Percentiles rank a stretch among this genome's conserved stretches.
Evolutionary conservation across 768 basidiomycete genomes (phyloP).

Genomic region (Suillus cothurnatus): DNA sequence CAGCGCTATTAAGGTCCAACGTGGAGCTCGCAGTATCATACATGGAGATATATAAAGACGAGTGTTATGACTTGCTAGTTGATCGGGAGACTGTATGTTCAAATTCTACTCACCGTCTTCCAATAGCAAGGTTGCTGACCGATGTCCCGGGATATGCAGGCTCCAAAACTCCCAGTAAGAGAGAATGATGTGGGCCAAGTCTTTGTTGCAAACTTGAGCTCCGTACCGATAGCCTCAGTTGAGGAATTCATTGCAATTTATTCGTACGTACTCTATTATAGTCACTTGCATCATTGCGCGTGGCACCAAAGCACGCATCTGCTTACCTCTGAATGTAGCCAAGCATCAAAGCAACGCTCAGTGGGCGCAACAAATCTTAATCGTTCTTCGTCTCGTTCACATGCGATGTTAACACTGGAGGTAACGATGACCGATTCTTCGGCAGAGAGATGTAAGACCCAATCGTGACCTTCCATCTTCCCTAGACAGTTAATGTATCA

Average conservation of each 20-base stretch:
- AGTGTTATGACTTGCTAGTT: constrained; percentile 85
- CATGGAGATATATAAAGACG: constrained; percentile 92
- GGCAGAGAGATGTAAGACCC: constrained; percentile 53
- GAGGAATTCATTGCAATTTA: constrained; percentile 53
- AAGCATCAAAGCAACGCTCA: constrained; percentile 75
- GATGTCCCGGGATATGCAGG: constrained; percentile 31
- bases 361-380: constrained; percentile 88
- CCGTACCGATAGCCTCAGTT: constrained; percentile 38
- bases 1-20: constrained; percentile 39
- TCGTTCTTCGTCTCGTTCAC: constrained; percentile 82
- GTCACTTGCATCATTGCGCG: neutral
- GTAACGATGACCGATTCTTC: constrained; percentile 57
- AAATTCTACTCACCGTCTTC: neutral
- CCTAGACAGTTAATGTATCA: neutral
- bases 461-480: neutral
- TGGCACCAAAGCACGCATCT: constrained; percentile 1
- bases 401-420: constrained; percentile 81
- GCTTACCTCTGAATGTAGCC: constrained; percentile 41
- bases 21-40: constrained; percentile 66
- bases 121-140: neutral
- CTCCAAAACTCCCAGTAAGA: constrained; percentile 55
- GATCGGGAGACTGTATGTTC: constrained; percentile 62
- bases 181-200: constrained; percentile 55
- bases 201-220: constrained; percentile 54
- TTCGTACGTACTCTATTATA: constrained; percentile 35